A percentile compares a stretch with the other conserved stretches of the same genome.
These are phyloP conservation scores for Solanum pinnatisectum DNA, from an alignment of 257 asterid genomes.

Conservation along the genomic window DNA sequence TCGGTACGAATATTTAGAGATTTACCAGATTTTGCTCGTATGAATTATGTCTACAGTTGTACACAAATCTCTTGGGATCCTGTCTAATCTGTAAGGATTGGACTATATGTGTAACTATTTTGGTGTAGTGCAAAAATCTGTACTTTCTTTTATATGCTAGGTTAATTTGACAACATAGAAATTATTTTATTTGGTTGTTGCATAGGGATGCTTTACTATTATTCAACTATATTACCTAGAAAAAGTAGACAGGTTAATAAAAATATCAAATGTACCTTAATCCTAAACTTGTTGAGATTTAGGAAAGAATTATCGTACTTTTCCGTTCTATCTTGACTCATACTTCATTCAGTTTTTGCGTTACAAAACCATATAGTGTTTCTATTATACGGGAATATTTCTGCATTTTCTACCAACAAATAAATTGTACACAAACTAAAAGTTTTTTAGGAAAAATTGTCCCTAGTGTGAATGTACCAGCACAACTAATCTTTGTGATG, in stretches of 20 bases:
- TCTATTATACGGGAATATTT: not conserved
- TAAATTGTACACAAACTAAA: not conserved
- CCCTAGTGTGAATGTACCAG: not conserved
- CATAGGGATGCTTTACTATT: not conserved
- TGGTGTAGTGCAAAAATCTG: not conserved
- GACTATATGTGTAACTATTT: not conserved
- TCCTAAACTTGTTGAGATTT: not conserved
- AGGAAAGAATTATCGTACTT: not conserved
- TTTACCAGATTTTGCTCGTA: not conserved
- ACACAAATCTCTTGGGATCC: not conserved
- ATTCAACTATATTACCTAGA: not conserved
- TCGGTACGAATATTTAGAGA: not conserved
- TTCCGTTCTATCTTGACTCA: not conserved
- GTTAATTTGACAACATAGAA: not conserved
- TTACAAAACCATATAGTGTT: not conserved
- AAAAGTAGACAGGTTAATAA: not conserved
- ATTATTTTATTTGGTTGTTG: not conserved
- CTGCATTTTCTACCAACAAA: not conserved
- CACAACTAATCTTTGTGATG: not conserved
- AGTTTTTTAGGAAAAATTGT: not conserved
- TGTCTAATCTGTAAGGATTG: not conserved
- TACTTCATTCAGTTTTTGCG: not conserved
- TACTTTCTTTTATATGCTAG: no score
- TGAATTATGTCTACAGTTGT: not conserved
- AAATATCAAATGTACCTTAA: not conserved